These are phyloP conservation scores for Musa balbisiana DNA, from an alignment of 202 grass and related monocot genomes.

Conservation along the genomic window DNA sequence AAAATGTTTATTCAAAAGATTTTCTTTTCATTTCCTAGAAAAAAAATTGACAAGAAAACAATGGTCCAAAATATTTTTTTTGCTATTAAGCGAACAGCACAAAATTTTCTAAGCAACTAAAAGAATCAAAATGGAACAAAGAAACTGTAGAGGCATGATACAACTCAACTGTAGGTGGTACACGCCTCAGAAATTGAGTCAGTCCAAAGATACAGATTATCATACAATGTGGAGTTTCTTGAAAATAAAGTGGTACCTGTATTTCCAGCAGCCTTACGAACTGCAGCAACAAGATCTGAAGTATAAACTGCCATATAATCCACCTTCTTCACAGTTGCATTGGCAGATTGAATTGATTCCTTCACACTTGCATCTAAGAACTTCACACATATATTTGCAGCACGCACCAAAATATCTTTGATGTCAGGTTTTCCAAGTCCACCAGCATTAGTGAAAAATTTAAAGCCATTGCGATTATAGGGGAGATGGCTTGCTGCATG, in stretches of 20 bases:
- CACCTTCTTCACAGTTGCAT: slow-evolving; percentile 44
- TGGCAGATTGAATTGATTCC: slow-evolving; percentile 30
- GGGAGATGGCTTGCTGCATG: slow-evolving; percentile 86
- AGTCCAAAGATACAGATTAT: background rate
- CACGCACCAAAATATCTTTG: slow-evolving; percentile 67
- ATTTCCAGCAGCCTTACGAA: slow-evolving; percentile 75
- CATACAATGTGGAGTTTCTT: slow-evolving; percentile 14
- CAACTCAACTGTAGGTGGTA: too few species aligned
- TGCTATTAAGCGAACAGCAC: too few species aligned
- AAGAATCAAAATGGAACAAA: too few species aligned
- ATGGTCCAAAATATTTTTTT: too few species aligned
- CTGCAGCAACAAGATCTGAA: slow-evolving; percentile 70
- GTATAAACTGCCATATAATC: slow-evolving; percentile 95
- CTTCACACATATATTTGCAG: slow-evolving; percentile 53
- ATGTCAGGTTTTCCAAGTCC: slow-evolving; percentile 87
- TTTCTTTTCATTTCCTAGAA: too few species aligned
- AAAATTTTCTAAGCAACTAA: too few species aligned
- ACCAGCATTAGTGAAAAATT: slow-evolving; percentile 93
- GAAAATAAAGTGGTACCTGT: slow-evolving; percentile 34
- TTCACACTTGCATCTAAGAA: slow-evolving; percentile 33
- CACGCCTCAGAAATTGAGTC: too few species aligned
- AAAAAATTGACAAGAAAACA: too few species aligned
- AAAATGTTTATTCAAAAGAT: too few species aligned
- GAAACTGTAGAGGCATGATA: too few species aligned
- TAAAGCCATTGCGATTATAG: slow-evolving; percentile 95